Evolutionary conservation across 2,329 filamentous ascomycete species (phyloP).

Genomic region (Aureobasidium sp.): DNA sequence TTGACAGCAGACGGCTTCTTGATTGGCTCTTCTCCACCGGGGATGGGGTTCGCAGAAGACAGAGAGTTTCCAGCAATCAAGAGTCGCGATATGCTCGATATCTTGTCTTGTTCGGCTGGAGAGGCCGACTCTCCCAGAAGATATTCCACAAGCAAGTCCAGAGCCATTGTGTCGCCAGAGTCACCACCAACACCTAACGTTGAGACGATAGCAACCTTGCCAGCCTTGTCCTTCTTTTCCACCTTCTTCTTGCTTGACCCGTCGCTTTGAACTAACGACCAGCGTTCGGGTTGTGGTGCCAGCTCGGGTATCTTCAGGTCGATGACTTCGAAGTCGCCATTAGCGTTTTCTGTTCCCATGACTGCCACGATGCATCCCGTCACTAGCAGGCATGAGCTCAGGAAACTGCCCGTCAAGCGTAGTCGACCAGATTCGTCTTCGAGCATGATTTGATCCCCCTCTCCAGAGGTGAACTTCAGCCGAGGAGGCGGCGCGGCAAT

Average conservation of each 20-base stretch:
- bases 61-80: conserved; percentile 91
- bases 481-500: conserved; percentile 71
- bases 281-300: conserved; percentile 69
- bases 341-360: conserved; percentile 83
- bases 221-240: conserved; percentile 36
- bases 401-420: conserved; percentile 60
- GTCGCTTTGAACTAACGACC: conserved; percentile 54
- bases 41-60: conserved; percentile 38
- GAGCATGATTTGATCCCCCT: conserved; percentile 62
- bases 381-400: conserved; percentile 64
- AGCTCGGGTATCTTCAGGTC: conserved; percentile 85
- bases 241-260: conserved; percentile 27
- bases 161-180: conserved; percentile 62
- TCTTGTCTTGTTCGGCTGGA: conserved; percentile 47
- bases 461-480: conserved; percentile 63
- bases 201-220: conserved; percentile 81
- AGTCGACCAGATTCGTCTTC: conserved; percentile 94
- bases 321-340: conserved; percentile 87
- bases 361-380: conserved; percentile 93
- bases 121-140: conserved; percentile 73
- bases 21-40: conserved; percentile 36
- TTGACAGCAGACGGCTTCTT: conserved; percentile 47
- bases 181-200: conserved; percentile 75
- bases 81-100: conserved; percentile 67
- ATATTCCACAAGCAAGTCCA: conserved; percentile 76